Conservation (phyloP, 345 rosid species). For the Eucalyptus paniculata region DNA sequence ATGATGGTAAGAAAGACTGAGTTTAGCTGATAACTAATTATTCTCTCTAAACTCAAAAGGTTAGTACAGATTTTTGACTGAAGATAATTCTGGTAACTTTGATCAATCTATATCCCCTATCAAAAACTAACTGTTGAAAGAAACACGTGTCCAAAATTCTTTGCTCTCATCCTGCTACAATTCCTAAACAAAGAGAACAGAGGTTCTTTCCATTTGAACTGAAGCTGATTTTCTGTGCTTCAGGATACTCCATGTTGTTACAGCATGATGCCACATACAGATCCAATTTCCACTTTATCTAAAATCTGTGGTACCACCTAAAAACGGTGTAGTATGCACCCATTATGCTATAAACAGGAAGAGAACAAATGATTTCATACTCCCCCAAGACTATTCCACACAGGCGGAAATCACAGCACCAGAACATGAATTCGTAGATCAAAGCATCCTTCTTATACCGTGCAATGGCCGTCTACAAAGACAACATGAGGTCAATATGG, state of each 20-base stretch:
- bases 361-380: background rate
- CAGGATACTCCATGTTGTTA: background rate
- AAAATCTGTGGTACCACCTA: background rate
- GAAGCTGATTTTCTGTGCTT: background rate
- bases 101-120: no score
- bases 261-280: background rate
- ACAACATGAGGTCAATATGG: conserved; percentile 64
- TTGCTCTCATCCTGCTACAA: no score
- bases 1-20: no score
- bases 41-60: no score
- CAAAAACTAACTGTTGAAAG: no score
- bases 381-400: background rate
- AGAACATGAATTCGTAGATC: background rate
- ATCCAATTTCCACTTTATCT: background rate
- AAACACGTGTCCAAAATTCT: no score
- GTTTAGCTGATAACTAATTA: no score
- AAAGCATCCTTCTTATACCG: conserved; percentile 17
- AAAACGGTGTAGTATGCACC: background rate
- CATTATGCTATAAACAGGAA: background rate
- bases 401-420: background rate
- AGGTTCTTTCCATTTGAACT: no score
- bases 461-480: conserved; percentile 78
- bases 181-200: no score
- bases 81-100: no score
- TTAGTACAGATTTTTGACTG: no score